Base-by-base conservation (phyloP, 805 yeast genomes). In the Lachancea fermentati region DNA sequence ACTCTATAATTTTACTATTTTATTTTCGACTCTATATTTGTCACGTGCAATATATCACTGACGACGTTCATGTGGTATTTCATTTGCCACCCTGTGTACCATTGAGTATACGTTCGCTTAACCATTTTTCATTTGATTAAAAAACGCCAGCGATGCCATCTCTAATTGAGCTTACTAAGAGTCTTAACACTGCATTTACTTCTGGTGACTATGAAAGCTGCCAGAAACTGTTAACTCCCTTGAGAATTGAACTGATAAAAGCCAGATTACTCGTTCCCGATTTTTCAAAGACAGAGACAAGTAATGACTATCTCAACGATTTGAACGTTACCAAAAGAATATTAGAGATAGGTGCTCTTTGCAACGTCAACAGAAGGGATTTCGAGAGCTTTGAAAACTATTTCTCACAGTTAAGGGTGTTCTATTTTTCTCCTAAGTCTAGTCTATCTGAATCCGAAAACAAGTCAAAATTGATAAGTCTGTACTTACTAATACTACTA, bases 281-380 rank as follows among this genome's bases (percentile, higher is more conserved):
- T 38, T 52, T 62, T 41, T 62, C 48, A 37, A 62, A 52, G 60
- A 64, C 52, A 9, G 46, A 54, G 14, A 72, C 72, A 42, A 54
- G 53, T 34, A 57, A 51, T 19, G 57, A 61, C 14, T 66, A 67
- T 42, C 58, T 78, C 26, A 75, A 73, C 43, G 96, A 89, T 64
- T 72, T 88, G 42, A 70, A 74, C 45, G 85, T 87, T 30, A 79
- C 95, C 5, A 79, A 94, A 50, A 78, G 83, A 30, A 83, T 91
- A 32, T 68, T 93, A 37, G 97, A 93, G 61, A 76, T 88, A 44
- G 96, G 96, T 9, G 95, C 95, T 0, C 68, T 91, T 39, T 75
- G 85, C 13, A 75, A 89, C 36, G 78, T 93, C 46, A 81, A 81
- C 50, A 60, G 74, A 32, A 65, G 73, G 26, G 73, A 84, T 46